Evolutionary conservation across 1,139 yeast genomes (phyloP).

Genomic region (Diutina rugosa): DNA sequence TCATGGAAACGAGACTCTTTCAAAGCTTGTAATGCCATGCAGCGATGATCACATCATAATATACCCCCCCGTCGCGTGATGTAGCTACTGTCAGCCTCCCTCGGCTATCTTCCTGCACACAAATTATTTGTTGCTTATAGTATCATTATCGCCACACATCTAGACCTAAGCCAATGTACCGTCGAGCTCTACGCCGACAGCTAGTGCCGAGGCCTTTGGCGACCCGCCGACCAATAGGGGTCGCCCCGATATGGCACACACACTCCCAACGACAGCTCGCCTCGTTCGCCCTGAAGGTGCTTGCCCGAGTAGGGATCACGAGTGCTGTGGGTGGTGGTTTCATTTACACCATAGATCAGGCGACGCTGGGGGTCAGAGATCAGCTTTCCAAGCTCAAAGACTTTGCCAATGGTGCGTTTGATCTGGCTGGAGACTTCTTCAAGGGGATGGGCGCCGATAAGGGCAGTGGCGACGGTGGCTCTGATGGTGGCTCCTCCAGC

Average conservation of each 20-base stretch:
- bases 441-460: conserved; percentile 7
- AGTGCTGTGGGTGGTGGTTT: not conserved
- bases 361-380: not conserved
- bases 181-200: not conserved
- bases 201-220: not conserved
- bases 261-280: not conserved
- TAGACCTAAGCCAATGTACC: not conserved
- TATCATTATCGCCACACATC: not conserved
- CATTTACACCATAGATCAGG: not conserved
- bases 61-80: too few species aligned
- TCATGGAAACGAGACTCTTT: too few species aligned
- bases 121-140: not conserved
- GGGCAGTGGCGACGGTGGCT: not conserved
- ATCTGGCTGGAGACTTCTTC: conserved; percentile 6
- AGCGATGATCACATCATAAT: too few species aligned
- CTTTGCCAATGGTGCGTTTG: not conserved
- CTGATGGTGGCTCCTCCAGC: conserved; percentile 8
- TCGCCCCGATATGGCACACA: not conserved
- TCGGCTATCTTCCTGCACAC: not conserved
- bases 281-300: not conserved
- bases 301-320: not conserved
- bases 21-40: too few species aligned
- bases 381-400: not conserved
- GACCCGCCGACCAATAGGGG: not conserved
- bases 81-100: not conserved